Evolutionary conservation across 768 basidiomycete genomes (phyloP).

Genomic region (Trametopsis cervina): DNA sequence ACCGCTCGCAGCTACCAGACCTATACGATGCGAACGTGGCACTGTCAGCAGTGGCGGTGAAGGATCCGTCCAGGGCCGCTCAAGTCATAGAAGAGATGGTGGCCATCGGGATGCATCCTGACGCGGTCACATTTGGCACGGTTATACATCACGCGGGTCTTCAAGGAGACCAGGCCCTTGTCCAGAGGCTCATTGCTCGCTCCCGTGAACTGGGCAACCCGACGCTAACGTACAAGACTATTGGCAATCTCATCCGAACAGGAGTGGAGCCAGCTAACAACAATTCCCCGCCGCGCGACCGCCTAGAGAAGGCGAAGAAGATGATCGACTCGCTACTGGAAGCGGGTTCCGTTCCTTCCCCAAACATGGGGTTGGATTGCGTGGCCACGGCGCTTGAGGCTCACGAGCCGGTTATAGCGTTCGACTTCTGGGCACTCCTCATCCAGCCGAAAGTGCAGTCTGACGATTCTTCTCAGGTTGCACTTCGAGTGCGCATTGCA

Average conservation of each 20-base stretch:
- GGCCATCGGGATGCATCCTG: constrained; percentile 39
- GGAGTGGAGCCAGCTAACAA: too few relatives aligned
- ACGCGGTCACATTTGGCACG: constrained; percentile 51
- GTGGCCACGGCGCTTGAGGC: constrained; percentile 42
- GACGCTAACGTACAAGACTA: constrained; percentile 40
- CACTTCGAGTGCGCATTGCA: constrained; percentile 36
- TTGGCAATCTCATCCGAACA: constrained; percentile 40
- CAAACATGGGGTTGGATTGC: constrained; percentile 45
- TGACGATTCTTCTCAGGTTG: constrained; percentile 39
- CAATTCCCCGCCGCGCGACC: constrained; percentile 10
- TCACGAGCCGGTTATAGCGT: constrained; percentile 46
- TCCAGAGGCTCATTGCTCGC: constrained; percentile 33
- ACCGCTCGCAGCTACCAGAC: constrained; percentile 50
- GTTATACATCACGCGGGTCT: constrained; percentile 51
- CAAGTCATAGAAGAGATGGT: constrained; percentile 46
- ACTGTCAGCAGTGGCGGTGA: constrained; percentile 45
- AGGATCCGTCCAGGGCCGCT: constrained; percentile 39
- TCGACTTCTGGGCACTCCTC: constrained; percentile 50
- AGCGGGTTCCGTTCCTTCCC: constrained; percentile 31
- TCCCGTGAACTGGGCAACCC: constrained; percentile 30
- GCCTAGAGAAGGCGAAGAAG: constrained; percentile 36
- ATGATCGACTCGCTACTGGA: constrained; percentile 34
- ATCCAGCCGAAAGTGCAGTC: constrained; percentile 35
- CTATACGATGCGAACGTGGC: constrained; percentile 59
- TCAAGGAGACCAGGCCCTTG: constrained; percentile 38